Evolutionary conservation across 129 eudicot genomes (phyloP).

Genomic region (Artemisia argyi): DNA sequence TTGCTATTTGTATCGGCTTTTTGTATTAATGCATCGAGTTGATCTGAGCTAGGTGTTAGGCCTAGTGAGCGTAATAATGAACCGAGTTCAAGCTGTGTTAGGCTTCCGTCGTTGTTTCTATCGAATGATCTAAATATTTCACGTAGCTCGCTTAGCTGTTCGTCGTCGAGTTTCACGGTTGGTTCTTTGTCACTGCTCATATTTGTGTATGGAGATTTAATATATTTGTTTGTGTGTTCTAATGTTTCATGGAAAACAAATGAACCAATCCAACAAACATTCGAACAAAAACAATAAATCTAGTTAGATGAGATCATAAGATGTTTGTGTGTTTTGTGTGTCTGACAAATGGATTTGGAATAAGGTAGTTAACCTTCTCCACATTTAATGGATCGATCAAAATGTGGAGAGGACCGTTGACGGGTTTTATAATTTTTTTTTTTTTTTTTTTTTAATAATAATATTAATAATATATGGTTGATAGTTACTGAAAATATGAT

Average conservation of each 20-base stretch:
- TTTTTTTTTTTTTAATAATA: background rate
- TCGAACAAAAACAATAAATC: background rate
- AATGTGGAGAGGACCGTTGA: constrained; percentile 38
- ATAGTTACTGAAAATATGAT: background rate
- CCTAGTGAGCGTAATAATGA: constrained; percentile 84
- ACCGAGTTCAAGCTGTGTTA: constrained; percentile 92
- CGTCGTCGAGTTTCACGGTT: constrained; percentile 69
- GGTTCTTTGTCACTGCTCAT: constrained; percentile 43
- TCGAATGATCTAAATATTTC: constrained; percentile 92
- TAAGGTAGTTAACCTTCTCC: constrained; percentile 34
- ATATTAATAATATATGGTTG: background rate
- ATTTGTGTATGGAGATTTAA: background rate
- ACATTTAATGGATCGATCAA: constrained; percentile 41
- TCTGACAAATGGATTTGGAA: constrained; percentile 18
- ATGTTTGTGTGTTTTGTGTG: constrained; percentile 10
- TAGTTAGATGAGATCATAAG: background rate
- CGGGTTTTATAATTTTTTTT: constrained; percentile 8
- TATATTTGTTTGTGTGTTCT: background rate
- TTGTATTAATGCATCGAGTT: constrained; percentile 77
- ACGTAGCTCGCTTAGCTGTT: constrained; percentile 72
- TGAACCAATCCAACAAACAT: constrained; percentile 17
- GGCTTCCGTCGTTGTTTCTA: constrained; percentile 92
- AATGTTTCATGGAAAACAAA: constrained; percentile 20
- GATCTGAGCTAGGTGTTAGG: constrained; percentile 82
- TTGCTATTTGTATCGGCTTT: constrained; percentile 88